These are phyloP conservation scores for Aspergillus novoparasiticus DNA, from an alignment of 2,329 filamentous ascomycete species.

Conservation along the genomic window DNA sequence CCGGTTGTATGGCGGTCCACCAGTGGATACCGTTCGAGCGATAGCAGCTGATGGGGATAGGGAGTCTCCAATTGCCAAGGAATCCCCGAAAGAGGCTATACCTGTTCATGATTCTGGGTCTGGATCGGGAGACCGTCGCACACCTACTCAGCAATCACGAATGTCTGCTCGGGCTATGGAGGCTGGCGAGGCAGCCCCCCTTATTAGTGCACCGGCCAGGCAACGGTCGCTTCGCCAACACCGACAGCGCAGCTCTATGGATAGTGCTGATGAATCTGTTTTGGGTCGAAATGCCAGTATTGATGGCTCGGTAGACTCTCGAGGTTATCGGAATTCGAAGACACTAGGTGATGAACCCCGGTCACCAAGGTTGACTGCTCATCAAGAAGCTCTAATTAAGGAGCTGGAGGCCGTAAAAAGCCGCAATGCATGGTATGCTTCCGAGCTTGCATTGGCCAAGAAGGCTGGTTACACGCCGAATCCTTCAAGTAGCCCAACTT, in stretches of 20 bases:
- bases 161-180: conserved; percentile 50
- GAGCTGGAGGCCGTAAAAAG: conserved; percentile 84
- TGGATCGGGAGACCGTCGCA: conserved; percentile 63
- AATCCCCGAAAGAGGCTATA: conserved; percentile 41
- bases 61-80: conserved; percentile 50
- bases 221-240: conserved; percentile 60
- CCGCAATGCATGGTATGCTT: conserved; percentile 95
- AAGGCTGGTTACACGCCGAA: conserved; percentile 85
- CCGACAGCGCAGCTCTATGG: conserved; percentile 66
- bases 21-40: conserved; percentile 45
- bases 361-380: conserved; percentile 47
- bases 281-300: conserved; percentile 44
- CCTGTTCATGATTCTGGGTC: conserved; percentile 51
- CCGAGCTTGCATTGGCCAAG: conserved; percentile 85
- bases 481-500: conserved; percentile 66
- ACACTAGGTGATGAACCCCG: conserved; percentile 47
- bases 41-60: conserved; percentile 51
- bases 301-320: conserved; percentile 44
- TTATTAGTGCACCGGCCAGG: conserved; percentile 45
- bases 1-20: conserved; percentile 46
- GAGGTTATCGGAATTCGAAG: conserved; percentile 43
- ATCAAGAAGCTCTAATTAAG: conserved; percentile 70
- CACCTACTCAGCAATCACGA: conserved; percentile 58
- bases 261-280: conserved; percentile 65
- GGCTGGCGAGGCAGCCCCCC: conserved; percentile 47